Evolutionary conservation across 2,329 filamentous ascomycete genomes (phyloP).

Genomic region (Helotiales sp.): DNA sequence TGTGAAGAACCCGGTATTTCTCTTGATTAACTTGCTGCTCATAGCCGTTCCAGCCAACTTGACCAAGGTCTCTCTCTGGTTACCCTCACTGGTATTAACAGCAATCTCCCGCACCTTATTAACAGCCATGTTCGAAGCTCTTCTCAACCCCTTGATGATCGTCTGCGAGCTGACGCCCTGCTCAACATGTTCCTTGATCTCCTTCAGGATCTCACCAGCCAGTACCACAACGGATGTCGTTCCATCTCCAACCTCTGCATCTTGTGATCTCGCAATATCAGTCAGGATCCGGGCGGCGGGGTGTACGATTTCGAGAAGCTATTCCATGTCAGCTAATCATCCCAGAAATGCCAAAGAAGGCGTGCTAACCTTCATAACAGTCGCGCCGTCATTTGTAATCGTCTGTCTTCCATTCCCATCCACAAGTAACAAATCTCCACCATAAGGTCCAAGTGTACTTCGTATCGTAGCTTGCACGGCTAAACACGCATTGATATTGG

Average conservation of each 20-base stretch:
- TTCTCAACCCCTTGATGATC: conserved; percentile 94
- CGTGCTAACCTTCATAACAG: conserved; percentile 86
- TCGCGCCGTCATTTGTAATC: conserved; percentile 98
- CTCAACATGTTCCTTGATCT: conserved; percentile 94
- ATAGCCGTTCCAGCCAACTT: conserved; percentile 95
- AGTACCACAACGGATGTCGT: conserved; percentile 97
- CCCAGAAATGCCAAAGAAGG: background rate
- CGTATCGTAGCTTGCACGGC: conserved; percentile 96
- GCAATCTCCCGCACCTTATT: conserved; percentile 99
- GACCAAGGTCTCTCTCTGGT: conserved; percentile 82
- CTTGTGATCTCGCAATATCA: conserved; percentile 98
- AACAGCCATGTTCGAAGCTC: conserved; percentile 86
- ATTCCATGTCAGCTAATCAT: conserved; percentile 29
- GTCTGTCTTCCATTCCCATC: conserved; percentile 95
- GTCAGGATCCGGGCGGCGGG: conserved; percentile 96
- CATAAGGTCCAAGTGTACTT: conserved; percentile 93
- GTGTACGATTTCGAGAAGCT: conserved; percentile 98
- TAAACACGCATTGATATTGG: conserved; percentile 98
- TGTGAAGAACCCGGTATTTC: conserved; percentile 96
- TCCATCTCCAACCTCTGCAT: conserved; percentile 97
- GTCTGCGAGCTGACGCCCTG: conserved; percentile 96
- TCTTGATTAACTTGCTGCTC: conserved; percentile 99
- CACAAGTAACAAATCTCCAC: conserved; percentile 93
- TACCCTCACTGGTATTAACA: conserved; percentile 80
- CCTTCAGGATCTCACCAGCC: conserved; percentile 96